phyloP scores from a whole-genome alignment of 106 monocot species.

The Triglochin maritima region DNA sequence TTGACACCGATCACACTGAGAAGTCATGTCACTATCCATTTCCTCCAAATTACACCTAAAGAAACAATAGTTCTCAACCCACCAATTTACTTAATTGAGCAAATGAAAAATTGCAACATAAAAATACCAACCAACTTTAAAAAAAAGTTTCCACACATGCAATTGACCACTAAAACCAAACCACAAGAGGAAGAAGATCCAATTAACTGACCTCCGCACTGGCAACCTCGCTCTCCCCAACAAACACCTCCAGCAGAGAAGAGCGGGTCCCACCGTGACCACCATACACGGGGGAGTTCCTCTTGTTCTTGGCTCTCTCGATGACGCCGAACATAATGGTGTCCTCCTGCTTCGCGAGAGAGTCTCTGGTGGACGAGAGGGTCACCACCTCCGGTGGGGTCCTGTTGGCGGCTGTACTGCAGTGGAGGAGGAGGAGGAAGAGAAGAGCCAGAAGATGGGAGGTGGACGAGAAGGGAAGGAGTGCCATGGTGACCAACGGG shows the following conservation, averaged over 20 bases:
- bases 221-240: constrained; percentile 43
- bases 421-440: no score
- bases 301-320: constrained; percentile 44
- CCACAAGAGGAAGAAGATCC: neutral
- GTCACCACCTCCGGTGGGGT: constrained; percentile 31
- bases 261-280: constrained; percentile 5
- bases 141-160: neutral
- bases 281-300: constrained; percentile 45
- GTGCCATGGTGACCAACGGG: no score
- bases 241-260: constrained; percentile 42
- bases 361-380: no score
- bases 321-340: constrained; percentile 73
- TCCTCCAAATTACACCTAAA: no score
- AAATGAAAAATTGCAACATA: no score
- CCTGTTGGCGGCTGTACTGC: constrained; percentile 8
- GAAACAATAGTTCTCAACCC: no score
- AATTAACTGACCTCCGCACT: constrained; percentile 38
- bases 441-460: no score
- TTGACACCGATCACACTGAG: no score
- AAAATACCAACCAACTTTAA: neutral
- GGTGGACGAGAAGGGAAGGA: no score
- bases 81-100: no score
- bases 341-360: constrained; percentile 54
- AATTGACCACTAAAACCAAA: neutral
- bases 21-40: no score